A percentile compares a stretch with the other conserved stretches of the same genome.
Evolutionary conservation across 306 rosid species (phyloP).

Genomic region (Malus asiatica): DNA sequence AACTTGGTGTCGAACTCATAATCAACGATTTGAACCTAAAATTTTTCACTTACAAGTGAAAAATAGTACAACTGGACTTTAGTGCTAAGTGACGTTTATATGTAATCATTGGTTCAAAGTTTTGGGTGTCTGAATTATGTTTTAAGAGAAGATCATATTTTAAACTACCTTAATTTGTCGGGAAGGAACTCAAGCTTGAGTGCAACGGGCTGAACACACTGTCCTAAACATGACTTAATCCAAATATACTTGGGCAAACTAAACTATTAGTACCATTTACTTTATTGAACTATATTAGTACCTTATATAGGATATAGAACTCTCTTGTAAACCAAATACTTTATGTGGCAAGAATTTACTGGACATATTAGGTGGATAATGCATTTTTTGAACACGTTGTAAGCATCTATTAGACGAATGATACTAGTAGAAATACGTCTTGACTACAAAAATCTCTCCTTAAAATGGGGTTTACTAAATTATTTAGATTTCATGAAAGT

Average conservation of each 20-base stretch:
- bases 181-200: background rate
- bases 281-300: too few relatives aligned
- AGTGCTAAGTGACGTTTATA: background rate
- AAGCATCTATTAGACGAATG: too few relatives aligned
- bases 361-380: too few relatives aligned
- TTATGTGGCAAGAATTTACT: background rate
- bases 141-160: background rate
- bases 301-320: background rate
- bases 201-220: background rate
- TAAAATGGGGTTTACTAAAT: too few relatives aligned
- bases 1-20: too few relatives aligned
- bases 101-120: background rate
- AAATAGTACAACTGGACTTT: rapidly evolving
- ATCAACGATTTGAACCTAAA: too few relatives aligned
- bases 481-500: too few relatives aligned
- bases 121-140: background rate
- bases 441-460: too few relatives aligned
- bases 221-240: background rate
- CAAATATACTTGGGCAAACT: background rate
- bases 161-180: too few relatives aligned
- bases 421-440: background rate
- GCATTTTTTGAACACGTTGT: too few relatives aligned
- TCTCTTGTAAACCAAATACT: background rate
- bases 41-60: too few relatives aligned
- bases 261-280: too few relatives aligned